Evolutionary conservation across 2,329 filamentous ascomycete species (phyloP), one percentile per base, ranked within the genome.

Genomic region (Mariannaea sp.): DNA sequence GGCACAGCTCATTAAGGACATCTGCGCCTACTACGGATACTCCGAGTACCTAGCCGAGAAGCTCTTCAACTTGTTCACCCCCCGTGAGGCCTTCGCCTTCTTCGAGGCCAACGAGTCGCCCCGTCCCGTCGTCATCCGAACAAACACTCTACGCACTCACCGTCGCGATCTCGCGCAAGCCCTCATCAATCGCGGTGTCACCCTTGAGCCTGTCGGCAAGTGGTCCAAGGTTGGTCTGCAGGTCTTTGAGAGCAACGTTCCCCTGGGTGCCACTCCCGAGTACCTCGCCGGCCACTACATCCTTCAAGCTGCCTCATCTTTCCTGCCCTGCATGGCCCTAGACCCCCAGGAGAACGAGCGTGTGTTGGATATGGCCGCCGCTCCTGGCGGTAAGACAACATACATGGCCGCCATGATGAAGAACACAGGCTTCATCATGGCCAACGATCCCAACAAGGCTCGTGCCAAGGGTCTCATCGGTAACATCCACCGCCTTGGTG

Each of bases 191-290:
- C 89, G 93, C 59, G 94, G 94, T 60, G 94, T 99, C 42, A 95
- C 92, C 12, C 83, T 99, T 32, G 93, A 99, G 74, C 94, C 94
- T 2, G 91, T 99, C 14, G 94, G 94, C 57, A 97, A 97, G 74
- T 99, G 94, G 94, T 94, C 89, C 64, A 99, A 99, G 77, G 92
- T 99, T 59, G 94, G 94, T 41, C 82, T 99, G 33, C 94, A 99
- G 73, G 85, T 99, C 55, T 99, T 99, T 71, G 94, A 99, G 73
- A 90, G 89, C 53, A 88, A 86, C 56, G 79, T 84, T 5, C 91
- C 92, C 3, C 83, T 97, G 1, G 92, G 92, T 81, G 94, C 94
- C 22, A 99, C 94, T 1, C 94, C 94, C 8, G 94, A 99, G 74
- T 99, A 99, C 73, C 84, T 99, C 10, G 92, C 93, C 13, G 94